A percentile compares a stretch with the other conserved stretches of the same genome.
These are phyloP conservation scores for Artemisia tridentata DNA, from an alignment of 129 eudicot genomes.

Conservation along the genomic window DNA sequence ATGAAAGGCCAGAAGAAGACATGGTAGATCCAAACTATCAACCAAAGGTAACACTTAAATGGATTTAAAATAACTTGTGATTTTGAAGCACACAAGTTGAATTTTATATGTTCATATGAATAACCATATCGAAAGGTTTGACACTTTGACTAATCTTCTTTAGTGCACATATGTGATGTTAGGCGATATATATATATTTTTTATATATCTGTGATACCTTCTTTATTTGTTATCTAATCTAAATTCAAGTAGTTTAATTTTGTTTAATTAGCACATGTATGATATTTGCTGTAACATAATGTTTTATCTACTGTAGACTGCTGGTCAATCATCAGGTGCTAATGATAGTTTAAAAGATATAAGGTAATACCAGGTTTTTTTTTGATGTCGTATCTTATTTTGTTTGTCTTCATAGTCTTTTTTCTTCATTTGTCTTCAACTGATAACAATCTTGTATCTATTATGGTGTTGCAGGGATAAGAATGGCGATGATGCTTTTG, in stretches of 20 bases:
- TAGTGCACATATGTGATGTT: not conserved
- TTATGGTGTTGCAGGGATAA: conserved; percentile 46
- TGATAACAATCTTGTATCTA: conserved; percentile 10
- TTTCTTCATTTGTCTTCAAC: not conserved
- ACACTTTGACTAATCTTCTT: conserved; percentile 1
- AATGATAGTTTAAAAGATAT: conserved; percentile 36
- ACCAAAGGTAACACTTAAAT: conserved; percentile 17
- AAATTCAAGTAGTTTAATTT: conserved; percentile 1
- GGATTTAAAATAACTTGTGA: not conserved
- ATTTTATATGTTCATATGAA: conserved; percentile 5
- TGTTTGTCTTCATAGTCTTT: conserved; percentile 12
- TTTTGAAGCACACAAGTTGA: conserved; percentile 7
- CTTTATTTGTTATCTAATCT: not conserved
- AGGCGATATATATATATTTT: not conserved
- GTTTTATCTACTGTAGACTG: conserved; percentile 29
- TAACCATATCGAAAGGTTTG: conserved; percentile 6
- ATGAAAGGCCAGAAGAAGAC: conserved; percentile 34
- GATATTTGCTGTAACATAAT: conserved; percentile 11
- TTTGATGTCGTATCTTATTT: conserved; percentile 3
- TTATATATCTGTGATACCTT: not conserved
- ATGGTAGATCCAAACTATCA: conserved; percentile 20
- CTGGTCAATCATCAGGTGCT: conserved; percentile 39
- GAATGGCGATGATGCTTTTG: conserved; percentile 41
- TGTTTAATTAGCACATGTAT: conserved; percentile 5
- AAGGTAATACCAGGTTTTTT: conserved; percentile 36